Evolutionary conservation across 2,329 filamentous ascomycete genomes (phyloP), one percentile per base, ranked within the genome.

Genomic region (Ceratocystis destructans): DNA sequence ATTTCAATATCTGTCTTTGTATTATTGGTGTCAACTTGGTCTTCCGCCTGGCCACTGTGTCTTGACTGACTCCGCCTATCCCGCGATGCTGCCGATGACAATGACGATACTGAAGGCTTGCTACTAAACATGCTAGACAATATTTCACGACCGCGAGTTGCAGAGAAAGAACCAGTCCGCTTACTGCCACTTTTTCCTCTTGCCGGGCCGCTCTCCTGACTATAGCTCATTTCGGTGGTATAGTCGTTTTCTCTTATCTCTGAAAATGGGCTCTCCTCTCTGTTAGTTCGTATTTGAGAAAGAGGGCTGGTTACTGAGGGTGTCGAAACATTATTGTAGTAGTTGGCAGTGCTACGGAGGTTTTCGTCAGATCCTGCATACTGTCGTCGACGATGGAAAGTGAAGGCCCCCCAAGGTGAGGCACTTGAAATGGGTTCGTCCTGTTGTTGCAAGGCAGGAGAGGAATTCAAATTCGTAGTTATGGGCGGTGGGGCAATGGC

Each of bases 91-190:
- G 17, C 44, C 37, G 61, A 48, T 22, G 61, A 50, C 20, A 48
- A 31, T n/a, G 61, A 57, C 28, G 53, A 31, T 10, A 46, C 7
- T 12, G 62, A 53, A 53, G 45, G 44, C 5, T 57, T 53, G n/a
- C 62, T 63, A n/a, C 66, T 64, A 61, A 68, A 68, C 41, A 68
- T 20, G 22, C 46, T 63, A 1, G 66, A 68, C 8, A 68, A 44
- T 28, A 68, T 65, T 37, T 68, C 64, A 20, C 64, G 64, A 2
- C 66, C 59, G 1, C 66, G 57, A 12, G 64, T 33, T 2, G 64
- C 15, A 37, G 64, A 20, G n/a, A 65, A 46, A 44, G 64, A 22
- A n/a, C 12, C 20, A 25, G 64, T 61, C 6, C 50, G 57, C 12
- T 48, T 61, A 4, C 25, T 31, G 22, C 22, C 50, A 44, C 17